Evolutionary conservation across 257 asterid genomes (phyloP).

Genomic region (Ophiorrhiza pumila): DNA sequence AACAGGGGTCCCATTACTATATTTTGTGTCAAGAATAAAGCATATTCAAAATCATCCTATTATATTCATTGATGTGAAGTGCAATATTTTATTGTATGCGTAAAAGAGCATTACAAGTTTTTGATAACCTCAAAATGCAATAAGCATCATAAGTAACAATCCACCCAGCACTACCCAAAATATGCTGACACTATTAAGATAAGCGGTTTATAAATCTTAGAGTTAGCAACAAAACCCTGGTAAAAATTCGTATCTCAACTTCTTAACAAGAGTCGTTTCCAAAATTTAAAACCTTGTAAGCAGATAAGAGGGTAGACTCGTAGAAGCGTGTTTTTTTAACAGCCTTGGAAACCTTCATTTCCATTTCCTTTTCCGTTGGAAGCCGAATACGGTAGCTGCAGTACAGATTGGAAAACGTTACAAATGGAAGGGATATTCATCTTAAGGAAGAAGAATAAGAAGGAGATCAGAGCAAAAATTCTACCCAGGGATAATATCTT

Average conservation of each 20-base stretch:
- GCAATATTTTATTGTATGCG: not conserved
- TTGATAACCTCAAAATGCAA: not conserved
- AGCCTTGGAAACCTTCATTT: constrained; percentile 87
- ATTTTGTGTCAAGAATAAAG: not conserved
- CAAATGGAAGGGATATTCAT: constrained; percentile 1
- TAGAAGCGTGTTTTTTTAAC: constrained; percentile 71
- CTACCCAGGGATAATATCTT: constrained; percentile 97
- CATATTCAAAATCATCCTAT: not conserved
- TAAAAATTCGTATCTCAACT: not conserved
- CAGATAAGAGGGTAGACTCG: constrained; percentile 73
- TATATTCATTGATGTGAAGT: not conserved
- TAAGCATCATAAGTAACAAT: not conserved
- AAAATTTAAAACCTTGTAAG: constrained; percentile 65
- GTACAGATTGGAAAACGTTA: constrained; percentile 19
- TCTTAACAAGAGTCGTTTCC: not conserved
- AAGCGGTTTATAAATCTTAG: not conserved
- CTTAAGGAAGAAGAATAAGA: constrained; percentile 10
- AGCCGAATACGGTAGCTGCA: constrained; percentile 90
- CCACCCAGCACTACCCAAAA: not conserved
- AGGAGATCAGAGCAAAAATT: constrained; percentile 15
- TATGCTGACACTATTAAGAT: not conserved
- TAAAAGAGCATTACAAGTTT: not conserved
- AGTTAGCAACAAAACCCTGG: not conserved
- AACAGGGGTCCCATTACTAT: not conserved
- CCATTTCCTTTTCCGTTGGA: constrained; percentile 92